Conservation (phyloP, 2,329 filamentous ascomycete genomes). For the Mycosphaerella sp. region DNA sequence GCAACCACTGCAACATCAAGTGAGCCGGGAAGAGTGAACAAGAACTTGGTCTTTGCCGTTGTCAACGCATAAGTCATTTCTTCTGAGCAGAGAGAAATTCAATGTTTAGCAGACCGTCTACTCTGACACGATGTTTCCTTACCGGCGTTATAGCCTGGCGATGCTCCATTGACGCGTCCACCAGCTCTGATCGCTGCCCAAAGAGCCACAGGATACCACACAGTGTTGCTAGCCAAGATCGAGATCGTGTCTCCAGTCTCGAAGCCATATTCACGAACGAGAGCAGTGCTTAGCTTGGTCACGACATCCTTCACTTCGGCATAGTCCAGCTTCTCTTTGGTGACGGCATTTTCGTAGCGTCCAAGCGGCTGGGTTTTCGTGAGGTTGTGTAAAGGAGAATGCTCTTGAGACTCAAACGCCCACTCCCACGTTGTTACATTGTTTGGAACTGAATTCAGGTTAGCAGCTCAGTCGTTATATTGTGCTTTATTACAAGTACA, state of each 20-base stretch:
- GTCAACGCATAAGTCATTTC: slow-evolving; percentile 60
- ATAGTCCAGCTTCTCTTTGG: slow-evolving; percentile 53
- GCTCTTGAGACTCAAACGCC: slow-evolving; percentile 50
- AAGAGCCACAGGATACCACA: slow-evolving; percentile 62
- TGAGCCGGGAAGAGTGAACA: slow-evolving; percentile 50
- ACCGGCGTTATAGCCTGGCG: slow-evolving; percentile 58
- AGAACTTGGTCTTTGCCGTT: slow-evolving; percentile 49
- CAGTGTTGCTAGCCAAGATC: slow-evolving; percentile 56
- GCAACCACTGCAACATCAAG: slow-evolving; percentile 50
- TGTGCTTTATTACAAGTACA: background rate
- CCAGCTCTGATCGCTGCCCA: slow-evolving; percentile 48
- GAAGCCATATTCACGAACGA: slow-evolving; percentile 51
- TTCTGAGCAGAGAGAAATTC: background rate
- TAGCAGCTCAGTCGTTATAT: background rate
- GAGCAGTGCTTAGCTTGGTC: slow-evolving; percentile 53
- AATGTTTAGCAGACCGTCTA: background rate
- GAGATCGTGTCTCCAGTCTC: slow-evolving; percentile 50
- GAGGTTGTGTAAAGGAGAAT: slow-evolving; percentile 43
- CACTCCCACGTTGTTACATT: slow-evolving; percentile 54
- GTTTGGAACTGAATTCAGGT: slow-evolving; percentile 43
- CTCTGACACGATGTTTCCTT: background rate
- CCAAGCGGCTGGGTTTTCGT: slow-evolving; percentile 33
- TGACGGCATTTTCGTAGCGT: slow-evolving; percentile 53
- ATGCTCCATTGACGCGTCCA: slow-evolving; percentile 55
- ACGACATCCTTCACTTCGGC: slow-evolving; percentile 51